Conservation (phyloP, 2,329 filamentous ascomycete genomes). For the Paramyrothecium sp. region DNA sequence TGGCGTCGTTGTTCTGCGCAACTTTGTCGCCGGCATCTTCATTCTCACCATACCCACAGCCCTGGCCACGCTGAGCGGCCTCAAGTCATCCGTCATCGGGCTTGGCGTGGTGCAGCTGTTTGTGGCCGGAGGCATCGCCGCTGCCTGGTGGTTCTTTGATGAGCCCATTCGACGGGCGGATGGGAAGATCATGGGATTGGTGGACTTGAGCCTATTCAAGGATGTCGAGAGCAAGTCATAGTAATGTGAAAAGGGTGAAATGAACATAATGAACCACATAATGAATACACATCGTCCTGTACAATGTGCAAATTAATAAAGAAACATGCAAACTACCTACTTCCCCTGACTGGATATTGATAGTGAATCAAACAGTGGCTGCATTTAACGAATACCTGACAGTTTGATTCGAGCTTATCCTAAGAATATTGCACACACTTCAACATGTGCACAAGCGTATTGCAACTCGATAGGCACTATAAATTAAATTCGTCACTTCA, state of each 20-base stretch:
- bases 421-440: not conserved
- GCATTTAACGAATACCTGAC: not conserved
- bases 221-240: not conserved
- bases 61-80: slow-evolving; percentile 28
- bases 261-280: not conserved
- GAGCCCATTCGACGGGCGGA: slow-evolving; percentile 41
- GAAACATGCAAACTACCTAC: not conserved
- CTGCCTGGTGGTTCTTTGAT: slow-evolving; percentile 40
- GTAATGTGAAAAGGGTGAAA: not conserved
- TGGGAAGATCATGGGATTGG: slow-evolving; percentile 44
- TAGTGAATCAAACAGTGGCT: too few species aligned
- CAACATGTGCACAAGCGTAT: too few species aligned
- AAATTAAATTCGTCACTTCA: not conserved
- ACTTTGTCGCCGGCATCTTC: slow-evolving; percentile 39
- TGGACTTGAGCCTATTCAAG: slow-evolving; percentile 36
- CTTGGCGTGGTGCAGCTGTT: slow-evolving; percentile 39
- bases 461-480: not conserved
- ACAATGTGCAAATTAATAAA: not conserved
- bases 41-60: slow-evolving; percentile 39
- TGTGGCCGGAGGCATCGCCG: slow-evolving; percentile 29
- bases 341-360: too few species aligned
- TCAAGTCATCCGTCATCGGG: slow-evolving; percentile 37
- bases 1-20: slow-evolving; percentile 38
- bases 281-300: not conserved
- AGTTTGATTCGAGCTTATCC: not conserved